A percentile compares a stretch with the other conserved stretches of the same genome.
Evolutionary conservation across 2,329 filamentous ascomycete genomes (phyloP).

Genomic region (Stachybotrys chlorohalonatus): DNA sequence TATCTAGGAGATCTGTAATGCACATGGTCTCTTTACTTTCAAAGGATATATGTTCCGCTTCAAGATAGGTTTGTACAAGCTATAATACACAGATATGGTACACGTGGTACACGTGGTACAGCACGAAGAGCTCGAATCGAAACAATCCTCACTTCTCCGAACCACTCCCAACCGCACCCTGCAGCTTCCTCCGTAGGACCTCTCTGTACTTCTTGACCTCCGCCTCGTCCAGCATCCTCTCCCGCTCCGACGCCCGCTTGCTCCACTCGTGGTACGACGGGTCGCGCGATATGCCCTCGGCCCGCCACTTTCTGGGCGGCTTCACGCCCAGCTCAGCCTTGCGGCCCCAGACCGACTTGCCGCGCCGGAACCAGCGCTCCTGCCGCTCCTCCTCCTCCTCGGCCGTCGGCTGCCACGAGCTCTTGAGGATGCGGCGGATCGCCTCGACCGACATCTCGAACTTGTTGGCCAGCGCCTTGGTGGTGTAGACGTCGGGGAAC

Average conservation of each 20-base stretch:
- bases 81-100: too few relatives aligned
- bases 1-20: too few relatives aligned
- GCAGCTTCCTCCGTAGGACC: too few relatives aligned
- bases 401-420: slow-evolving; percentile 59
- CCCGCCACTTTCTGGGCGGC: slow-evolving; percentile 51
- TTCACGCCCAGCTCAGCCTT: slow-evolving; percentile 53
- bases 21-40: too few relatives aligned
- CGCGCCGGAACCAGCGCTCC: slow-evolving; percentile 52
- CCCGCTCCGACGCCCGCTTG: slow-evolving; percentile 13
- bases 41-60: too few relatives aligned
- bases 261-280: slow-evolving; percentile 29
- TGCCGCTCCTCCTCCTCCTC: slow-evolving; percentile 51
- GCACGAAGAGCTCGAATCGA: too few relatives aligned
- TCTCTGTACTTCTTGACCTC: slow-evolving; percentile 13
- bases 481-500: slow-evolving; percentile 70
- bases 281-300: slow-evolving; percentile 40
- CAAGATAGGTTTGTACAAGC: too few relatives aligned
- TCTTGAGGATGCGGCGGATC: slow-evolving; percentile 76
- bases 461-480: slow-evolving; percentile 59
- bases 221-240: slow-evolving; percentile 18
- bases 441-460: slow-evolving; percentile 85
- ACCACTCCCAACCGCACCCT: too few relatives aligned
- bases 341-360: slow-evolving; percentile 48
- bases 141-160: too few relatives aligned
- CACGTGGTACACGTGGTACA: too few relatives aligned